These are phyloP conservation scores for Glaciozyma martinii DNA, from an alignment of 768 basidiomycete species.

Conservation along the genomic window DNA sequence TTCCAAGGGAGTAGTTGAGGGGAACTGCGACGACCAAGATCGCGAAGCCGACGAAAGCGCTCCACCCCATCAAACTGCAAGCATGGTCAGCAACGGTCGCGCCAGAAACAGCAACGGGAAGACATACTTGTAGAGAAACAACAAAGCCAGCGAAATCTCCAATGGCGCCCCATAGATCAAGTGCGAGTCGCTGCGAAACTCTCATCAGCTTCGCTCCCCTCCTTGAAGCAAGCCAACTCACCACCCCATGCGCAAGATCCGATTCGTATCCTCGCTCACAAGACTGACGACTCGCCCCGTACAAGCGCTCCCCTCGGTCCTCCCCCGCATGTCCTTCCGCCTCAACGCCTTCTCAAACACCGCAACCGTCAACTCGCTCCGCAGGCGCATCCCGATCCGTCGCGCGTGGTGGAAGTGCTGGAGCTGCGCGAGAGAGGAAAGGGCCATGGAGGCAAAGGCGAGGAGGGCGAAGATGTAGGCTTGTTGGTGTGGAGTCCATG, in stretches of 20 bases:
- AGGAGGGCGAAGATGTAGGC: constrained; percentile 29
- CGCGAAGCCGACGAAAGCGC: constrained; percentile 25
- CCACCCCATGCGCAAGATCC: constrained; percentile 18
- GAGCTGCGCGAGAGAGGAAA: constrained; percentile 22
- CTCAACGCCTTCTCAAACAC: constrained; percentile 29
- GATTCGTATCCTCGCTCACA: constrained; percentile 52
- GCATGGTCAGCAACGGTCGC: background rate
- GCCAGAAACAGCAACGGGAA: background rate
- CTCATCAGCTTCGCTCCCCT: too few relatives aligned
- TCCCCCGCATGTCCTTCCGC: constrained; percentile 20
- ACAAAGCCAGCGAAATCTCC: constrained; percentile 17
- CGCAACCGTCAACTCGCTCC: constrained; percentile 20
- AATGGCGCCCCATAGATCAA: constrained; percentile 29
- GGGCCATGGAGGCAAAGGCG: constrained; percentile 21
- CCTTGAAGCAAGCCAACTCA: background rate
- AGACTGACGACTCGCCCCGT: constrained; percentile 30
- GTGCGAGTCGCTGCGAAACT: constrained; percentile 19
- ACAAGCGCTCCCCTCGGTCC: constrained; percentile 27
- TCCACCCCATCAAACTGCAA: constrained; percentile 31
- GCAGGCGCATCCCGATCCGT: constrained; percentile 23
- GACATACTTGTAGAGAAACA: constrained; percentile 25
- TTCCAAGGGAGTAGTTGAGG: constrained; percentile 21
- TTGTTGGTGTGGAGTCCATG: constrained; percentile 8
- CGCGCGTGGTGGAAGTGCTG: constrained; percentile 30
- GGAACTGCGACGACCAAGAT: constrained; percentile 8